Percentiles rank a stretch among this genome's conserved stretches.
Conservation (phyloP, 2,329 filamentous ascomycete species). For the Aspergillus flavus region DNA sequence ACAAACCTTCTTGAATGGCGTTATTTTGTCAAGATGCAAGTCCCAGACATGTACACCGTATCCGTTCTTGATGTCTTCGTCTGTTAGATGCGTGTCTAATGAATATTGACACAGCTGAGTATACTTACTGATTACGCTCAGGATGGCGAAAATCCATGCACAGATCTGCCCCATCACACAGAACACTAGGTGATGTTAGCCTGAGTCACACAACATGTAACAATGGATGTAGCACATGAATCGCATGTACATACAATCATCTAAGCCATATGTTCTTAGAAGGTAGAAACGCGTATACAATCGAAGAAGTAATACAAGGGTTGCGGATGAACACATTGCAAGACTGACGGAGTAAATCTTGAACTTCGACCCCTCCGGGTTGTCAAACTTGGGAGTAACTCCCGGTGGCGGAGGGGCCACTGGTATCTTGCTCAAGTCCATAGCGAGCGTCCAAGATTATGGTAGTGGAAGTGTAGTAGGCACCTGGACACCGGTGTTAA, state of each 20-base stretch:
- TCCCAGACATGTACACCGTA: conserved; percentile 20
- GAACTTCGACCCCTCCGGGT: conserved; percentile 12
- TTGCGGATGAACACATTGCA: conserved; percentile 14
- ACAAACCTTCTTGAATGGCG: conserved; percentile 16
- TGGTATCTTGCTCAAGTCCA: conserved; percentile 16
- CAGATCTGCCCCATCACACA: conserved; percentile 16
- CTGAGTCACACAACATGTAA: background rate
- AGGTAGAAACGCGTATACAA: conserved; percentile 14
- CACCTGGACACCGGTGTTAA: background rate
- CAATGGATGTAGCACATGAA: background rate
- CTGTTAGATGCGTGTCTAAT: background rate
- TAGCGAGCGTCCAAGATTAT: background rate
- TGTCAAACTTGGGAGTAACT: conserved; percentile 17
- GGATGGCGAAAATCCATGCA: conserved; percentile 18
- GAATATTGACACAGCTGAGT: background rate
- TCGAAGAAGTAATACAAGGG: conserved; percentile 8
- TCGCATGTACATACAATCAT: conserved; percentile 11
- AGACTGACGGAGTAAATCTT: conserved; percentile 18
- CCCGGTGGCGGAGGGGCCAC: conserved; percentile 12
- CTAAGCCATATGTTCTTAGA: conserved; percentile 5
- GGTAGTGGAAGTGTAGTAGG: background rate
- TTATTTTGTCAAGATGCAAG: conserved; percentile 13
- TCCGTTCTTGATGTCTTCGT: conserved; percentile 15
- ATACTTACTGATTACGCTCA: conserved; percentile 14
- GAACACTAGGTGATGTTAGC: conserved; percentile 4